Percentiles rank a stretch among this genome's conserved stretches.
phyloP scores from a whole-genome alignment of 192 early-diverging fungal species.

The Thoreauomyces humboldtii region DNA sequence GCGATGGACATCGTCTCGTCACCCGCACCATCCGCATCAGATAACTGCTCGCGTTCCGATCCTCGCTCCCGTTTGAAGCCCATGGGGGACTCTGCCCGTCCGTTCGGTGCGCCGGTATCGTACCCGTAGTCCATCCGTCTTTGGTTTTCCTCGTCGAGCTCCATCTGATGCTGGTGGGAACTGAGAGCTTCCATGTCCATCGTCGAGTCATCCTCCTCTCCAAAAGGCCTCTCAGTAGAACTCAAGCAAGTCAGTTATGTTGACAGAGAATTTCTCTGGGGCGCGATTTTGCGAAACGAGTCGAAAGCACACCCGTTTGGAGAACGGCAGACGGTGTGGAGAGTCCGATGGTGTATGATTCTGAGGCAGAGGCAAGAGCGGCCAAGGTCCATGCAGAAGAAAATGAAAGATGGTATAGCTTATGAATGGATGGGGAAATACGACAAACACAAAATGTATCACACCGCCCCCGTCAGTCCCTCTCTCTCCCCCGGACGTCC shows the following conservation, averaged over 20 bases:
- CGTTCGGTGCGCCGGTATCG: background rate
- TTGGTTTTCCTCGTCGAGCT: conserved; percentile 36
- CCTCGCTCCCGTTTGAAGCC: background rate
- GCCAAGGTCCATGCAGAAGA: no score
- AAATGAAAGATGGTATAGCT: no score
- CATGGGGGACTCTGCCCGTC: conserved; percentile 27
- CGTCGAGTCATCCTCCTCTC: conserved; percentile 57
- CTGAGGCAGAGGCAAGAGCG: no score
- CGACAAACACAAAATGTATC: no score
- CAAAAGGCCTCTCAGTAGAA: conserved; percentile 44
- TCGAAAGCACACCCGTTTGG: no score
- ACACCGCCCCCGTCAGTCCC: no score
- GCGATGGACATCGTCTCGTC: conserved; percentile 15
- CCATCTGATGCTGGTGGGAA: conserved; percentile 16
- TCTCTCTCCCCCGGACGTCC: no score
- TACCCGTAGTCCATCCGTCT: conserved; percentile 25
- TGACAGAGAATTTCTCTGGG: no score
- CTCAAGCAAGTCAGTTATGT: conserved; percentile 68
- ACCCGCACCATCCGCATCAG: background rate
- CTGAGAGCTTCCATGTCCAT: conserved; percentile 26
- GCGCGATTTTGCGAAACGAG: no score
- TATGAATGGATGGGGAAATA: no score
- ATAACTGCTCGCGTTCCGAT: background rate
- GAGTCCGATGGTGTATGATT: no score
- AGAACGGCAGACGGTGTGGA: no score